phyloP scores from a whole-genome alignment of 805 yeast genomes.

The Yarrowia hollandica region DNA sequence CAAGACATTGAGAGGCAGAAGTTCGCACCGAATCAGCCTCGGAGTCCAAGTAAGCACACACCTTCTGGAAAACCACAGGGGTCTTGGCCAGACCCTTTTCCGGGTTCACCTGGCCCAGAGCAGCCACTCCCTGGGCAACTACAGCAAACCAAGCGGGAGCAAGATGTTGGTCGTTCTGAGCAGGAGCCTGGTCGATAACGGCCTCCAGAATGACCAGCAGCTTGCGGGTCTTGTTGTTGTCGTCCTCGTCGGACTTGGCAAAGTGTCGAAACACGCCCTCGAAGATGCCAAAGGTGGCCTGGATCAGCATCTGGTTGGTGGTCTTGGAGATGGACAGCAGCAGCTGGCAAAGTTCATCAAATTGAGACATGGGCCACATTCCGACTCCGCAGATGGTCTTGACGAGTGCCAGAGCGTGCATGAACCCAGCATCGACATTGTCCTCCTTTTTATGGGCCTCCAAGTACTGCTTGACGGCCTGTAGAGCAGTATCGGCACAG shows the following conservation, averaged over 20 bases:
- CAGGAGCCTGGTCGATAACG: constrained; percentile 77
- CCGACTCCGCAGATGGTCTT: constrained; percentile 66
- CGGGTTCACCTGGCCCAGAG: constrained; percentile 56
- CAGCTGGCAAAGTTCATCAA: constrained; percentile 73
- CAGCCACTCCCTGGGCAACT: constrained; percentile 72
- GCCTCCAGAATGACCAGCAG: constrained; percentile 65
- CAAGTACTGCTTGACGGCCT: constrained; percentile 52
- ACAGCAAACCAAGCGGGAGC: constrained; percentile 96
- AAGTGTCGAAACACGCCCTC: constrained; percentile 73
- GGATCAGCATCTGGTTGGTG: constrained; percentile 80
- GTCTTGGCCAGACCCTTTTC: constrained; percentile 54
- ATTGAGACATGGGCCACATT: constrained; percentile 76
- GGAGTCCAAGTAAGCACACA: constrained; percentile 66
- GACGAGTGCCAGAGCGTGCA: constrained; percentile 78
- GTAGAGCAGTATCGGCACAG: constrained; percentile 68
- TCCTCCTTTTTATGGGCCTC: constrained; percentile 42
- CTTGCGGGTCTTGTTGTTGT: constrained; percentile 56
- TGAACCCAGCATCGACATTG: constrained; percentile 54
- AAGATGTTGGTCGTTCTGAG: constrained; percentile 76
- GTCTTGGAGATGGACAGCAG: constrained; percentile 75
- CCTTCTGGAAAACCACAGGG: constrained; percentile 56
- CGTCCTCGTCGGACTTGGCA: constrained; percentile 49
- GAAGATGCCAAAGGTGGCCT: constrained; percentile 79
- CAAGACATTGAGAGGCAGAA: constrained; percentile 84
- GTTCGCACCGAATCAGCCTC: constrained; percentile 62